Evolutionary conservation across 768 basidiomycete genomes (phyloP).

Genomic region (Lentinula aciculospora): DNA sequence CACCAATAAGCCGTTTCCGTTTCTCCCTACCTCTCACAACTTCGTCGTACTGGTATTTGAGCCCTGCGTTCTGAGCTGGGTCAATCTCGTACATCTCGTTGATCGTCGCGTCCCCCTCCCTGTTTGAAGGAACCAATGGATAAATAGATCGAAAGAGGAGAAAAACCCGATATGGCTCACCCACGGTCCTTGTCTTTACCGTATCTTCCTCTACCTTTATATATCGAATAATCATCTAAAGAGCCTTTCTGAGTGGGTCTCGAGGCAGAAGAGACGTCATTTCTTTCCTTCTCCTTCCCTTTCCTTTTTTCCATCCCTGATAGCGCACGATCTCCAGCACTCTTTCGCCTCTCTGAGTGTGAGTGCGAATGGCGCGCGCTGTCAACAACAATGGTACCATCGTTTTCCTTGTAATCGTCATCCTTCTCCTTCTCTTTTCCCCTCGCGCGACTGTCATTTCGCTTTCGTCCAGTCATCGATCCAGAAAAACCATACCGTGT

Average conservation of each 20-base stretch:
- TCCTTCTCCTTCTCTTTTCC: background rate
- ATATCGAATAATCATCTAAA: conserved; percentile 36
- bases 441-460: background rate
- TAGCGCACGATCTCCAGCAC: background rate
- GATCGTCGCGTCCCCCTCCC: conserved; percentile 37
- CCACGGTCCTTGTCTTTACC: conserved; percentile 22
- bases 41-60: conserved; percentile 66
- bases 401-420: background rate
- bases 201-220: conserved; percentile 59
- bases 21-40: conserved; percentile 66
- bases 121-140: conserved; percentile 7
- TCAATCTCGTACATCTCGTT: conserved; percentile 66
- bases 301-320: background rate
- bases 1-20: conserved; percentile 62
- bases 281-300: background rate
- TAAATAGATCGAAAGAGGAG: background rate
- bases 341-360: background rate
- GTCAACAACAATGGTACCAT: background rate
- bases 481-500: background rate
- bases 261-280: background rate
- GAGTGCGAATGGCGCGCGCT: background rate
- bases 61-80: conserved; percentile 57
- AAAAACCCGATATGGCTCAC: background rate
- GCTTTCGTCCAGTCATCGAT: background rate
- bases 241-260: conserved; percentile 11